Evolutionary conservation across 2,329 filamentous ascomycete genomes (phyloP).

Genomic region (Lecanicillium sp.): DNA sequence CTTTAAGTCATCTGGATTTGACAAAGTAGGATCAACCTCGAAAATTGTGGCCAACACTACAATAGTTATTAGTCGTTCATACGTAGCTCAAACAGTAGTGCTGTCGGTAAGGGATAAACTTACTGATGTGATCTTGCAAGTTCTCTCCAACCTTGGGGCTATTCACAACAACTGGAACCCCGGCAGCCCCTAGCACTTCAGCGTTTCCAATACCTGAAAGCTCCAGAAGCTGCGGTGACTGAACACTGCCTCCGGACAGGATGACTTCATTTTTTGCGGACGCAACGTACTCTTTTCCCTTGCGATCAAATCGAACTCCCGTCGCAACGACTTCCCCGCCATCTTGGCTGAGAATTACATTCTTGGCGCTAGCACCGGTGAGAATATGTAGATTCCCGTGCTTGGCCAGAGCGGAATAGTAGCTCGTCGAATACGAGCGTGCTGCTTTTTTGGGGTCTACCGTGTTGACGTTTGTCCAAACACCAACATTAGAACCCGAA

Average conservation of each 20-base stretch:
- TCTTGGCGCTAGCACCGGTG: conserved; percentile 19
- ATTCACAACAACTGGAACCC: neutral
- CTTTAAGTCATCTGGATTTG: conserved; percentile 31
- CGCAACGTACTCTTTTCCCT: conserved; percentile 27
- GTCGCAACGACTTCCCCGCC: conserved; percentile 16
- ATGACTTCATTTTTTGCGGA: conserved; percentile 44
- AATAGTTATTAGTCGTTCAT: neutral
- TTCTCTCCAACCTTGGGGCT: conserved; percentile 43
- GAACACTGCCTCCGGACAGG: conserved; percentile 47
- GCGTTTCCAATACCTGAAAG: conserved; percentile 29
- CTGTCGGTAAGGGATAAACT: neutral
- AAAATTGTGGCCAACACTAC: conserved; percentile 34
- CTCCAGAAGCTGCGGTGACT: conserved; percentile 51
- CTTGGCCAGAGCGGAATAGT: conserved; percentile 27
- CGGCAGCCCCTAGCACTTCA: neutral
- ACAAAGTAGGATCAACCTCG: conserved; percentile 33
- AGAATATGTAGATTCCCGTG: conserved; percentile 33
- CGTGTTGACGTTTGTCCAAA: conserved; percentile 39
- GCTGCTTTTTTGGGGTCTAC: conserved; percentile 35
- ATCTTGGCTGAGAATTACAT: conserved; percentile 18
- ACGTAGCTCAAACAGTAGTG: too few species aligned
- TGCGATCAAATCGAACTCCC: conserved; percentile 24
- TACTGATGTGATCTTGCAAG: conserved; percentile 38
- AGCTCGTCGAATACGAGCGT: conserved; percentile 41
- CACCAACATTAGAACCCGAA: conserved; percentile 40